Conservation (phyloP, 129 eudicot genomes). For the Lactuca sativa region DNA sequence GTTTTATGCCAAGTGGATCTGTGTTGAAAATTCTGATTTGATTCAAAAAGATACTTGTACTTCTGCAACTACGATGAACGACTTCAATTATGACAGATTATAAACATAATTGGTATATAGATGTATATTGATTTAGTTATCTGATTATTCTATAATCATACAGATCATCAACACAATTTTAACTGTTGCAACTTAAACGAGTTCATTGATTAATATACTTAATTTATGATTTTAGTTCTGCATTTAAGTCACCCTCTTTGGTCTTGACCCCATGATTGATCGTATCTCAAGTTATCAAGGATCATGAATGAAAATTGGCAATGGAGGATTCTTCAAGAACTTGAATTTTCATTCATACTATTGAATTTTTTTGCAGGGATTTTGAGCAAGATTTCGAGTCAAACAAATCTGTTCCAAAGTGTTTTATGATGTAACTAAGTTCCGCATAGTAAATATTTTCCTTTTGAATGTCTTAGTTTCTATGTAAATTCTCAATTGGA, state of each 20-base stretch:
- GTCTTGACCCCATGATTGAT: neutral
- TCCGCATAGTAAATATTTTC: neutral
- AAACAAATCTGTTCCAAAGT: neutral
- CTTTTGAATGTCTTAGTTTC: neutral
- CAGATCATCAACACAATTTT: neutral
- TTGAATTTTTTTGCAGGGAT: constrained; percentile 21
- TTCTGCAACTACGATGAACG: neutral
- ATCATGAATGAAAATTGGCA: neutral
- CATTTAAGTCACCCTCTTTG: neutral
- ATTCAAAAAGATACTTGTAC: neutral
- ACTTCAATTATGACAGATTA: constrained; percentile 1
- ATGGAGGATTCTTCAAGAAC: constrained; percentile 15
- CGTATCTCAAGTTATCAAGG: neutral
- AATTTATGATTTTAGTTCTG: neutral
- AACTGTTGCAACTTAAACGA: neutral
- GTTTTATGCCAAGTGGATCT: neutral
- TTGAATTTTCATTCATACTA: constrained; percentile 3
- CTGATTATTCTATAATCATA: neutral
- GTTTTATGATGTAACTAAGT: constrained; percentile 17
- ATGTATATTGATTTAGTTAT: neutral
- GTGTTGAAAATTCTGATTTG: neutral
- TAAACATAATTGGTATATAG: neutral
- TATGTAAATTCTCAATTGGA: no score
- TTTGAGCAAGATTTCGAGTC: constrained; percentile 12
- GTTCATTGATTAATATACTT: neutral